These are phyloP conservation scores for Botryotinia calthae DNA, from an alignment of 2,329 filamentous ascomycete genomes.

Conservation along the genomic window DNA sequence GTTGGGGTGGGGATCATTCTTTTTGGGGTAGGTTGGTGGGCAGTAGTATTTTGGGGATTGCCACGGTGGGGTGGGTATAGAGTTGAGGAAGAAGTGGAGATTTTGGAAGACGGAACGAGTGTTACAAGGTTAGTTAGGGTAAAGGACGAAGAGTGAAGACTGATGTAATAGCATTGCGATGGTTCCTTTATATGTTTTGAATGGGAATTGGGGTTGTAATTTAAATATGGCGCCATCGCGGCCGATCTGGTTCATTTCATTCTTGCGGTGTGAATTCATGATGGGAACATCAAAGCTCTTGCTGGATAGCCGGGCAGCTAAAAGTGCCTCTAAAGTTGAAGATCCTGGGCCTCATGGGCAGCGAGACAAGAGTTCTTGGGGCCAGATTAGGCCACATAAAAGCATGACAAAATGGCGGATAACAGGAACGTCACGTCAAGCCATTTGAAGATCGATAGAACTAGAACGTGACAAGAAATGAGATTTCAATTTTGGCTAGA, in stretches of 20 bases:
- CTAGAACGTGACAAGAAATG: neutral
- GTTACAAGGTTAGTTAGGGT: constrained; percentile 55
- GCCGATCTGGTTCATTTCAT: too few species aligned
- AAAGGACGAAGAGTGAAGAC: constrained; percentile 15
- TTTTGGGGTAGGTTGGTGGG: constrained; percentile 65
- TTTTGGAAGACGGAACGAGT: constrained; percentile 64
- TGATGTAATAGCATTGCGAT: neutral
- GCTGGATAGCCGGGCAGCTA: neutral
- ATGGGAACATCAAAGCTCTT: neutral
- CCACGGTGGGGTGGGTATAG: constrained; percentile 58
- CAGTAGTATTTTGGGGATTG: constrained; percentile 60
- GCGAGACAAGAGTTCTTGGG: neutral
- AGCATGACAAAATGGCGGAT: neutral
- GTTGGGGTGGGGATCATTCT: constrained; percentile 52
- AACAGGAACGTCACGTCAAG: neutral
- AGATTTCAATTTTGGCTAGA: neutral
- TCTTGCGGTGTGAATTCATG: neutral
- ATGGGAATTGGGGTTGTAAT: neutral
- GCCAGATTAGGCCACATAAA: neutral
- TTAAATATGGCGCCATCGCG: neutral
- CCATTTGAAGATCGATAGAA: neutral
- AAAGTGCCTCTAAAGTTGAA: neutral
- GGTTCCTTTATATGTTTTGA: neutral
- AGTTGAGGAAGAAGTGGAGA: constrained; percentile 59
- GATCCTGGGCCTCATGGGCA: neutral